Evolutionary conservation across 2,329 filamentous ascomycete genomes (phyloP).

Genomic region (Coniochaeta sp.): DNA sequence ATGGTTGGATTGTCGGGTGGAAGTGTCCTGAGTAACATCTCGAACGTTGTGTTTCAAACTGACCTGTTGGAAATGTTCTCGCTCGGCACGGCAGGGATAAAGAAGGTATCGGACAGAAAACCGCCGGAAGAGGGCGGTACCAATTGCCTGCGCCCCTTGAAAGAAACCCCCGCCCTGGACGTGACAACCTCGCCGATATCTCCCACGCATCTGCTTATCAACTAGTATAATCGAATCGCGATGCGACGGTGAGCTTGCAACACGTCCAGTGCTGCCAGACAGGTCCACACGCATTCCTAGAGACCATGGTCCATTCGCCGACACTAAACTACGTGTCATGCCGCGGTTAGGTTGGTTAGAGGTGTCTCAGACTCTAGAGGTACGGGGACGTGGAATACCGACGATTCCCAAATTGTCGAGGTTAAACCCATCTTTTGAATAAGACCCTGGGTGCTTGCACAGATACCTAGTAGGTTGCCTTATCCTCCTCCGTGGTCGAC

Average conservation of each 20-base stretch:
- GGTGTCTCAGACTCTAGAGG: too few relatives aligned
- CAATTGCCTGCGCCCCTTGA: not conserved
- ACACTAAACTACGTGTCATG: not conserved
- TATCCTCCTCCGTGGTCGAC: not conserved
- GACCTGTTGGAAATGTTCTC: not conserved
- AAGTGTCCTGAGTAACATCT: not conserved
- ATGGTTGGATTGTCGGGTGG: not conserved
- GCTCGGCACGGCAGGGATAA: not conserved
- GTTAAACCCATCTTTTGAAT: too few relatives aligned
- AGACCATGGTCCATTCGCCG: too few relatives aligned
- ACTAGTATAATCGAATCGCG: not conserved
- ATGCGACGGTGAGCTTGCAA: not conserved
- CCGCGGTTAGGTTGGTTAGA: too few relatives aligned
- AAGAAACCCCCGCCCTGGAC: not conserved
- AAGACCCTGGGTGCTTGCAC: too few relatives aligned
- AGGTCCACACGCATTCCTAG: not conserved
- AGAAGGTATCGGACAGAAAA: not conserved
- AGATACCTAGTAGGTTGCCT: not conserved
- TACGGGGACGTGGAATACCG: too few relatives aligned
- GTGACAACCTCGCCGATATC: not conserved
- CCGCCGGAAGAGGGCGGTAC: not conserved
- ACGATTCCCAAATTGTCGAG: too few relatives aligned
- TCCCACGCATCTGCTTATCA: not conserved
- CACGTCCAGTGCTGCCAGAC: too few relatives aligned
- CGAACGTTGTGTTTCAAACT: not conserved